Percentiles rank a stretch among this genome's conserved stretches.
Conservation (phyloP, 2,329 filamentous ascomycete species). For the Beauveria pseudobassiana region DNA sequence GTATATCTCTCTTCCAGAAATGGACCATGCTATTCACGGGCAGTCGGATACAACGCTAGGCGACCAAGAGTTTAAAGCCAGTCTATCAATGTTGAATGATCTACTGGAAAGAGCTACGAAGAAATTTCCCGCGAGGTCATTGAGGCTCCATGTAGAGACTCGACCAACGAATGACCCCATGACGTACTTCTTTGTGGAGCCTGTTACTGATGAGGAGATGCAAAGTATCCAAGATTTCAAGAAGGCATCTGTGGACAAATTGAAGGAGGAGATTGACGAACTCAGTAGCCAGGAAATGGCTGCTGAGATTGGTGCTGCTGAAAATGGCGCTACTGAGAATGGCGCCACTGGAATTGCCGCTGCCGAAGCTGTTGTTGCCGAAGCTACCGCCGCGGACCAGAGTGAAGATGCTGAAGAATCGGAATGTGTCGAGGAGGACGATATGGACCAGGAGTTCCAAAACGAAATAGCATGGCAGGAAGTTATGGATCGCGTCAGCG, state of each 20-base stretch:
- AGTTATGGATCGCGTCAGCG: slow-evolving; percentile 46
- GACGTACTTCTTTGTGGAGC: slow-evolving; percentile 88
- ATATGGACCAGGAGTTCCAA: slow-evolving; percentile 17
- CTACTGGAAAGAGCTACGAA: slow-evolving; percentile 67
- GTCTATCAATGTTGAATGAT: slow-evolving; percentile 70
- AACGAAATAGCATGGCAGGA: slow-evolving; percentile 43
- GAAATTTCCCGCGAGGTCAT: slow-evolving; percentile 66
- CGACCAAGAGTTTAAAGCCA: slow-evolving; percentile 78
- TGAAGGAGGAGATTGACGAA: slow-evolving; percentile 57
- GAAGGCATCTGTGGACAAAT: slow-evolving; percentile 57
- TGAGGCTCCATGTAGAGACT: slow-evolving; percentile 79
- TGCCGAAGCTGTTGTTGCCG: slow-evolving; percentile 11
- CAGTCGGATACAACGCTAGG: slow-evolving; percentile 59
- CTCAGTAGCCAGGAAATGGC: slow-evolving; percentile 30
- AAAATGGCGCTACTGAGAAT: slow-evolving; percentile 11
- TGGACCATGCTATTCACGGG: slow-evolving; percentile 87
- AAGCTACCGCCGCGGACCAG: slow-evolving; percentile 15
- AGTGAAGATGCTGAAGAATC: slow-evolving; percentile 4
- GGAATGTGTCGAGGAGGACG: slow-evolving; percentile 15
- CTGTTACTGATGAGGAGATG: slow-evolving; percentile 67
- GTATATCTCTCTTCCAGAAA: slow-evolving; percentile 77
- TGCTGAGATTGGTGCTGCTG: slow-evolving; percentile 11
- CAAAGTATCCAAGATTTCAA: slow-evolving; percentile 63
- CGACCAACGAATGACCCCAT: slow-evolving; percentile 51
- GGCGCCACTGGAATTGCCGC: slow-evolving; percentile 11